A percentile compares a stretch with the other conserved stretches of the same genome.
phyloP scores from a whole-genome alignment of 169 alveolate genomes.

The Blepharisma undulans region DNA sequence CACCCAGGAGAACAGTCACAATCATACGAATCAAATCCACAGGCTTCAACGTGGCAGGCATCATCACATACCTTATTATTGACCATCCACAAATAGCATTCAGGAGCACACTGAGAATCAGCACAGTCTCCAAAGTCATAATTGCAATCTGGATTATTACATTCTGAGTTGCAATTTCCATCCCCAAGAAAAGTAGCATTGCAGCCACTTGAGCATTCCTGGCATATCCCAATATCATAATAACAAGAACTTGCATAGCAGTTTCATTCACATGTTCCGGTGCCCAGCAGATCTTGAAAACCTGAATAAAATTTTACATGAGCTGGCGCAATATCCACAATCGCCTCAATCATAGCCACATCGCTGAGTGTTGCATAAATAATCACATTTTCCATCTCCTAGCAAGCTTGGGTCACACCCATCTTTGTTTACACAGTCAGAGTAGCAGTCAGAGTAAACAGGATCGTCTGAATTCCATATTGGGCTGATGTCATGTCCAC shows the following conservation, averaged over 20 bases:
- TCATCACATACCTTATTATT: not conserved
- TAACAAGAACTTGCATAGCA: not conserved
- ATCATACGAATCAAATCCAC: not conserved
- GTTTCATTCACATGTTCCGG: not conserved
- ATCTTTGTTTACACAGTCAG: not conserved
- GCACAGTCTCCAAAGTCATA: conserved; percentile 31
- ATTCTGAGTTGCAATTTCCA: conserved; percentile 8
- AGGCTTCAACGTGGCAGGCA: conserved; percentile 4
- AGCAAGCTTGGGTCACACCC: not conserved
- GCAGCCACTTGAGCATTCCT: not conserved
- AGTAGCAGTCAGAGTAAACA: not conserved
- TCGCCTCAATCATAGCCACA: conserved; percentile 11
- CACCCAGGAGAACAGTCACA: not conserved
- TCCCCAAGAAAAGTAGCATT: not conserved
- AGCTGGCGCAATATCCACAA: not conserved
- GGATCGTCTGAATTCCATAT: not conserved
- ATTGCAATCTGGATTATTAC: not conserved
- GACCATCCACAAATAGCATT: not conserved
- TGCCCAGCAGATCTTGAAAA: not conserved
- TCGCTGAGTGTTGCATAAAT: not conserved
- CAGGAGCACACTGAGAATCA: not conserved
- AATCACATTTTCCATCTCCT: not conserved
- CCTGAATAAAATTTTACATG: not conserved
- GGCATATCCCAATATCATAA: not conserved
- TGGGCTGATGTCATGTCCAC: not conserved